These are phyloP conservation scores for Mycosarcoma mackinlayi DNA, from an alignment of 1,284 basidiomycete genomes.

Conservation along the genomic window DNA sequence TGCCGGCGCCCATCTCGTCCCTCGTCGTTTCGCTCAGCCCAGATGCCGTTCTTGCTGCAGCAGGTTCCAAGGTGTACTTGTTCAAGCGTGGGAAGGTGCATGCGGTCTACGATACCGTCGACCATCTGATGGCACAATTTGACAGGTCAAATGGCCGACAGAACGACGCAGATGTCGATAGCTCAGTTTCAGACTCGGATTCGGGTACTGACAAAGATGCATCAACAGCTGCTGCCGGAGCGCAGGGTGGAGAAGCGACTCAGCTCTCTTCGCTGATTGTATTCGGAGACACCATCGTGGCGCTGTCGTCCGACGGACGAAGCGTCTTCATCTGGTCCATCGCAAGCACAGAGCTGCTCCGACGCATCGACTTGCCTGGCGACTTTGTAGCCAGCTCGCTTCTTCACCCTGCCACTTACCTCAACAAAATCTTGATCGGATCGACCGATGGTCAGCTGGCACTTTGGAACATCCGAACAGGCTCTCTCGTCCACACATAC, in stretches of 20 bases:
- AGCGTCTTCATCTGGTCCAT: constrained; percentile 82
- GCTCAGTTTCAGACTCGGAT: constrained; percentile 17
- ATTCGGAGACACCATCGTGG: constrained; percentile 63
- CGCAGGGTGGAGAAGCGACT: constrained; percentile 14
- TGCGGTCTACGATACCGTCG: constrained; percentile 44
- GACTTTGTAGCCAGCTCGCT: constrained; percentile 83
- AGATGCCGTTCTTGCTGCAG: constrained; percentile 84
- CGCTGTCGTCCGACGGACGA: constrained; percentile 78
- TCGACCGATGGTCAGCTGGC: constrained; percentile 84
- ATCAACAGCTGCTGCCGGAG: constrained; percentile 1
- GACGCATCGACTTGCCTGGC: constrained; percentile 38
- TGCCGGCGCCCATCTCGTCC: constrained; percentile 78
- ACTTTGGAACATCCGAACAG: constrained; percentile 87
- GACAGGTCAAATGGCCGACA: constrained; percentile 25
- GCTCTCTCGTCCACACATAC: constrained; percentile 71
- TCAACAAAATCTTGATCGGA: constrained; percentile 93
- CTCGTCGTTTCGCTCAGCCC: constrained; percentile 79
- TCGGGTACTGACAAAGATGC: constrained; percentile 20
- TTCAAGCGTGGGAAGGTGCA: constrained; percentile 90
- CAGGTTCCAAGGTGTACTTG: constrained; percentile 79
- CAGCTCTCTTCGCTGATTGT: constrained; percentile 54
- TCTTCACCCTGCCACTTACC: constrained; percentile 93
- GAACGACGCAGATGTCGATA: constrained; percentile 5
- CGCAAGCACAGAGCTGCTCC: constrained; percentile 31
- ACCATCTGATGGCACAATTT: constrained; percentile 35